Conservation (phyloP, 140 eudicot species). For the Erigeron philadelphicus region DNA sequence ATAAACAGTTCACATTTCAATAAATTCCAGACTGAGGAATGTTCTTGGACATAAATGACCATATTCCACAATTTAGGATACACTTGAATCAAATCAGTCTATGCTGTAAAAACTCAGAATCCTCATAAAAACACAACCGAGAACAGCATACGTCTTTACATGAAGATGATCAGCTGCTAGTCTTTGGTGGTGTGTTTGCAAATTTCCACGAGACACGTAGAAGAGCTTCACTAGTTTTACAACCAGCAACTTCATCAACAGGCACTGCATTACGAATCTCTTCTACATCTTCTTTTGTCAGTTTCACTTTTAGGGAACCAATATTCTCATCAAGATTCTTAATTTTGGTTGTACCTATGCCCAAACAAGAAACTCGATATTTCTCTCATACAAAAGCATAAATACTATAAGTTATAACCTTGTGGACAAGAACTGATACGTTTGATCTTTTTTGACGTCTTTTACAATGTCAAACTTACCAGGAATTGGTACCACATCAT, state of each 20-base stretch:
- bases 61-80: background rate
- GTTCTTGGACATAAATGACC: background rate
- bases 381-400: background rate
- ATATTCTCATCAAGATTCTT: constrained; percentile 49
- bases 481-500: constrained; percentile 64
- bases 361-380: background rate
- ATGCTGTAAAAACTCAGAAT: background rate
- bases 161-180: constrained; percentile 8
- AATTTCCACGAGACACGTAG: constrained; percentile 29
- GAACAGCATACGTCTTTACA: constrained; percentile 3
- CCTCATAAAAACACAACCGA: background rate
- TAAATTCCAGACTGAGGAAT: too few species aligned
- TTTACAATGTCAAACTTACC: constrained; percentile 36
- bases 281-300: constrained; percentile 38
- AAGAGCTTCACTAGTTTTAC: constrained; percentile 30
- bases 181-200: constrained; percentile 41
- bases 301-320: constrained; percentile 44
- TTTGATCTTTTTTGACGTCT: background rate
- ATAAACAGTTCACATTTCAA: too few species aligned
- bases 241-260: constrained; percentile 44
- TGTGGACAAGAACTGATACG: background rate
- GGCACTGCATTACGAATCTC: constrained; percentile 44
- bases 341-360: constrained; percentile 49
- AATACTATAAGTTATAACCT: background rate
- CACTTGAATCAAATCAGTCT: background rate